Evolutionary conservation across 176 grass and related monocot genomes (phyloP).

Genomic region (Oryza glaberrima): DNA sequence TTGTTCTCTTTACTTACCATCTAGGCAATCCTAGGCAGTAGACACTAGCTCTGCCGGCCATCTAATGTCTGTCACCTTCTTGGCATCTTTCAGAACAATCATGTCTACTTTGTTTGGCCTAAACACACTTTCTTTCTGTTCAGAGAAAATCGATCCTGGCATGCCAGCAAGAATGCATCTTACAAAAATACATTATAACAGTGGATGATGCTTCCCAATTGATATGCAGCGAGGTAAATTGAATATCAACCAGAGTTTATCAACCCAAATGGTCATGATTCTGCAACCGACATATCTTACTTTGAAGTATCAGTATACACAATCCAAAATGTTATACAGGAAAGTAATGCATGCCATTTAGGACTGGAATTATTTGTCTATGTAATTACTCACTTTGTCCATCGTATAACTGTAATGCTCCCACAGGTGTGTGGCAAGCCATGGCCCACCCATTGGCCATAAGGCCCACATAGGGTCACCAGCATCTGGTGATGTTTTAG

Average conservation of each 20-base stretch:
- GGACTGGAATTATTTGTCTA: background rate
- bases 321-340: constrained; percentile 14
- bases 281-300: constrained; percentile 10
- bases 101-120: background rate
- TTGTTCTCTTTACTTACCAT: background rate
- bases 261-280: constrained; percentile 9
- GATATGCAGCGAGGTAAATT: background rate
- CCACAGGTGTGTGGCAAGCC: constrained; percentile 95
- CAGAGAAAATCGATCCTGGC: background rate
- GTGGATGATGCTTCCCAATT: background rate
- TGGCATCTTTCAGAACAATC: background rate
- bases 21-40: background rate
- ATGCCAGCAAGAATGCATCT: background rate
- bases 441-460: constrained; percentile 97
- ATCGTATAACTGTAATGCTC: constrained; percentile 88
- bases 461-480: constrained; percentile 81
- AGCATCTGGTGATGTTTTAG: constrained; percentile 81
- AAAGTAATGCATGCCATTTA: constrained; percentile 24
- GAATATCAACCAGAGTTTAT: background rate
- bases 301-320: constrained; percentile 10
- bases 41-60: background rate
- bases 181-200: background rate
- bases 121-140: background rate
- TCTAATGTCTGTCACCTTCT: background rate
- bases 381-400: constrained; percentile 53